Percentiles rank a stretch among this genome's conserved stretches.
Evolutionary conservation across 148 eudicot genomes (phyloP).

Genomic region (Vaccinium corymbosum): DNA sequence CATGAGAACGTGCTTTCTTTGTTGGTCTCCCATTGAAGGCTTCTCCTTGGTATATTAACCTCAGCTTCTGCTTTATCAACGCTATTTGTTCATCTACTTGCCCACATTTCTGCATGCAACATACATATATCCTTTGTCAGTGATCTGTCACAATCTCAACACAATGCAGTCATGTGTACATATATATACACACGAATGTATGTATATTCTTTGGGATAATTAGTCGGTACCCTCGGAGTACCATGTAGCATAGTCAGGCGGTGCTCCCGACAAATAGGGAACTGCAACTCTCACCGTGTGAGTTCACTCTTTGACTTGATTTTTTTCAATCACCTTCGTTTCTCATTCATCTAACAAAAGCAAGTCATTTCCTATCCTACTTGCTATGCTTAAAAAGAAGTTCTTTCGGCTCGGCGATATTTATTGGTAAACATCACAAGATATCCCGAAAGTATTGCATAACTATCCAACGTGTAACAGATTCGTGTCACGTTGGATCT

Average conservation of each 20-base stretch:
- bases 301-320: background rate
- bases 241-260: background rate
- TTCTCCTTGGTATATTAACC: constrained; percentile 44
- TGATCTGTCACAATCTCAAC: no score
- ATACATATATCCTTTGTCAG: no score
- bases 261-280: background rate
- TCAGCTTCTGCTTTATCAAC: constrained; percentile 43
- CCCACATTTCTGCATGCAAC: constrained; percentile 42
- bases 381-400: no score
- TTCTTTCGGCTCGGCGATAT: background rate
- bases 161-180: no score
- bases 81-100: constrained; percentile 48
- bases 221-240: background rate
- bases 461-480: background rate
- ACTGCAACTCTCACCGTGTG: background rate
- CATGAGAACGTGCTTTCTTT: constrained; percentile 54
- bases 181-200: background rate
- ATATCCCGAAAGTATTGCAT: background rate
- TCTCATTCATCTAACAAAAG: no score
- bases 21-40: constrained; percentile 54
- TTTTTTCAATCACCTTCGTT: no score
- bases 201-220: background rate
- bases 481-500: background rate
- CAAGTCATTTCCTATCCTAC: no score
- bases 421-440: background rate